These are phyloP conservation scores for Alternaria gansuensis DNA, from an alignment of 2,329 filamentous ascomycete genomes.

Conservation along the genomic window DNA sequence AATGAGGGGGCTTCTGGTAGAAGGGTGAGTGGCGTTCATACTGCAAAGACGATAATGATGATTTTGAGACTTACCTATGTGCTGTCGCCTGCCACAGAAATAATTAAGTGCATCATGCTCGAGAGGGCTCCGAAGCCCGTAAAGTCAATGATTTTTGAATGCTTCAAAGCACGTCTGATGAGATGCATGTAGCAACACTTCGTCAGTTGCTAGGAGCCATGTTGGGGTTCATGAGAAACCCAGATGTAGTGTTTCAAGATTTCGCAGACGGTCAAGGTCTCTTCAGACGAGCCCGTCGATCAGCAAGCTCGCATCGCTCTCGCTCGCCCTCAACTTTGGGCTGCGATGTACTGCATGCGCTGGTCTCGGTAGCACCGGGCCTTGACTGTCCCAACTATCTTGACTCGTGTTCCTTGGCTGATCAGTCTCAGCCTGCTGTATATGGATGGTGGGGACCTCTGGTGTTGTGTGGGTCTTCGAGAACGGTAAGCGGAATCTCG, in stretches of 20 bases:
- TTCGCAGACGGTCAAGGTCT: slow-evolving; percentile 18
- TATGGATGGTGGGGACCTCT: slow-evolving; percentile 34
- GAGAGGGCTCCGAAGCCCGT: not conserved
- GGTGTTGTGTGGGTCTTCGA: slow-evolving; percentile 10
- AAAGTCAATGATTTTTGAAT: not conserved
- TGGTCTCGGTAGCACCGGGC: slow-evolving; percentile 29
- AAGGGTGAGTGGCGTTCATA: not conserved
- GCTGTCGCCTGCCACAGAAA: not conserved
- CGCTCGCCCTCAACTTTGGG: slow-evolving; percentile 16
- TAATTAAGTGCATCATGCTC: not conserved
- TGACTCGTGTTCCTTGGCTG: slow-evolving; percentile 33
- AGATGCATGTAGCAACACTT: not conserved
- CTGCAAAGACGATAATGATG: rapidly evolving
- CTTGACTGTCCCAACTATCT: slow-evolving; percentile 33
- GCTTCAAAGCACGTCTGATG: not conserved
- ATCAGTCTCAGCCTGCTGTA: slow-evolving; percentile 36
- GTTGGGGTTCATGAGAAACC: not conserved
- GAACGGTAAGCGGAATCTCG: slow-evolving; percentile 30
- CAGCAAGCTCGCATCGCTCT: slow-evolving; percentile 29
- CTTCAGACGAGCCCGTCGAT: slow-evolving; percentile 32
- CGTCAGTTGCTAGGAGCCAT: not conserved
- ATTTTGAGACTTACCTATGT: not conserved
- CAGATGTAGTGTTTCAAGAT: not conserved
- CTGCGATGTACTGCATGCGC: slow-evolving; percentile 29
- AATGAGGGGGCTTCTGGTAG: not conserved